Conservation (phyloP, 2,329 filamentous ascomycete genomes). For the Orbilia oligospora region DNA sequence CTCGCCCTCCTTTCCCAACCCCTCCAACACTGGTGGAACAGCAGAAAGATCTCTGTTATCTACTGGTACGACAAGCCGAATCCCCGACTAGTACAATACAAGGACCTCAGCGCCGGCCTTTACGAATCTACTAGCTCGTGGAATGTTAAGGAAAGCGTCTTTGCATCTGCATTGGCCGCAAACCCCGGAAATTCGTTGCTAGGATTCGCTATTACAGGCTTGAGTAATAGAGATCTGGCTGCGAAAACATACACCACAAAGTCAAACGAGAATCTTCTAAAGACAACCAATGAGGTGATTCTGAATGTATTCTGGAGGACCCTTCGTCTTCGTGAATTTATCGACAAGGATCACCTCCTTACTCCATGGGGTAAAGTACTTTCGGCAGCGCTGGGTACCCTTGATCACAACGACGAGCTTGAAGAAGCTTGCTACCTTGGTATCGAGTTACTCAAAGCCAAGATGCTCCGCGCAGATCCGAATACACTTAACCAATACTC, state of each 20-base stretch:
- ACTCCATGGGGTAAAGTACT: slow-evolving; percentile 88
- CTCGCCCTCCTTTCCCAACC: slow-evolving; percentile 83
- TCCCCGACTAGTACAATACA: slow-evolving; percentile 78
- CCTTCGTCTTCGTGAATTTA: slow-evolving; percentile 87
- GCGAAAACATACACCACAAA: slow-evolving; percentile 77
- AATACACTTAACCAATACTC: slow-evolving; percentile 69
- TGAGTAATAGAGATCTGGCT: slow-evolving; percentile 79
- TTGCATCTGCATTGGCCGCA: slow-evolving; percentile 65
- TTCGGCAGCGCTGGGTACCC: slow-evolving; percentile 76
- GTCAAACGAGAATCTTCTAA: slow-evolving; percentile 68
- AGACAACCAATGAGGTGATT: slow-evolving; percentile 79
- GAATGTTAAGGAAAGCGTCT: slow-evolving; percentile 77
- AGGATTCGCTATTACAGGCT: slow-evolving; percentile 76
- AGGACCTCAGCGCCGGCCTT: slow-evolving; percentile 70
- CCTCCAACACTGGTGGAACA: slow-evolving; percentile 85
- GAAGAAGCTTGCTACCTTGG: slow-evolving; percentile 86
- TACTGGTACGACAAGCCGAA: slow-evolving; percentile 86
- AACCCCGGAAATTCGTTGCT: slow-evolving; percentile 64
- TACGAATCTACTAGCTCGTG: slow-evolving; percentile 75
- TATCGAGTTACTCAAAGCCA: slow-evolving; percentile 85
- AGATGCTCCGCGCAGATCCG: slow-evolving; percentile 80
- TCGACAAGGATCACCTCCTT: slow-evolving; percentile 82
- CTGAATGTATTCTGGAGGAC: slow-evolving; percentile 89
- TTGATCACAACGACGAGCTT: slow-evolving; percentile 74
- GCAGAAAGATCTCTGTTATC: slow-evolving; percentile 81